Evolutionary conservation across 345 rosid genomes (phyloP), one percentile per base, ranked within the genome.

Genomic region (Reutealis trisperma): DNA sequence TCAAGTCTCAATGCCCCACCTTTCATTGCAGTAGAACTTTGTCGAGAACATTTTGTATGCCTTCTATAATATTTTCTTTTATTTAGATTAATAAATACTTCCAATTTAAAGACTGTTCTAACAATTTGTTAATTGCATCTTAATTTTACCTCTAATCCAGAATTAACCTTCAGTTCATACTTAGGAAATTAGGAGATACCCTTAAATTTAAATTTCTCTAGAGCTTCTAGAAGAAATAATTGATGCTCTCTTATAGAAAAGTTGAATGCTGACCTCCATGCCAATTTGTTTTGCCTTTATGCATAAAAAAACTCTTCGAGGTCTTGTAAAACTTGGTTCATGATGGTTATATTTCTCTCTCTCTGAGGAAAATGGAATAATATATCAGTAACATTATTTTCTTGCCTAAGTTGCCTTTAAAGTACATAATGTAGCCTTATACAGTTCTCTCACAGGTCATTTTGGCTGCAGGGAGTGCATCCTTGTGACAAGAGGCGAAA

Each of bases 41-140:
- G 99, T 85, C 90, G 98, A 77, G 99, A 96, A 83, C 99, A 91
- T 89, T 83, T 92, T 93, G 99, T 96, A 86, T 42, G 90, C 45
- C 68, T 74, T 55, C 37, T 21, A 18, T 7, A 1, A 67, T 52
- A 14, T 34, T 45, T 59, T 14, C 44, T 42, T 77, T 59, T 72
- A 57, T 57, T 70, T 67, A 37, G 8, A 32, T 54, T 37, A 24
- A 25, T 9, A 57, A 9, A n/a, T 61, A 19, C 51, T 37, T 60
- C 4, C 10, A 61, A 45, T 34, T 71, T 51, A 21, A 70, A 21
- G n/a, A 52, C 2, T 15, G 3, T 3, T 73, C 57, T 37, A 59
- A 44, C 32, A 8, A 22, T 30, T 62, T 27, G 16, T 63, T 7
- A 41, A 18, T 27, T 61, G 6, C 25, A 25, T 16, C 30, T 22